Evolutionary conservation across 1,284 basidiomycete species (phyloP).

Genomic region (Stereum hirsutum): DNA sequence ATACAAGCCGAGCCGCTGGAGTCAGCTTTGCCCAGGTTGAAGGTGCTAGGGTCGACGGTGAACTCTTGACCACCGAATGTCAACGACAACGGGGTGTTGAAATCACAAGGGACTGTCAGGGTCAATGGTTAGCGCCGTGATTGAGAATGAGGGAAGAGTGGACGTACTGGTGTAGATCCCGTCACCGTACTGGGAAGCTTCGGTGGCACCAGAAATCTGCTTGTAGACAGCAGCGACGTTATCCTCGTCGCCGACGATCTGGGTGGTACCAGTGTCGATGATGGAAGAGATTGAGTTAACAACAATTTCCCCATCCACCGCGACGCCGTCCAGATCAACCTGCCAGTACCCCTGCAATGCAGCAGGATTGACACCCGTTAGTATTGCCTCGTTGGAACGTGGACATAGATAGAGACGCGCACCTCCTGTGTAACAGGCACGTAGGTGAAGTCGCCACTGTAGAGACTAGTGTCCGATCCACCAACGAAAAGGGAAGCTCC

Average conservation of each 20-base stretch:
- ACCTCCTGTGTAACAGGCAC: conserved; percentile 14
- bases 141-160: background rate
- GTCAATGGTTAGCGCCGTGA: background rate
- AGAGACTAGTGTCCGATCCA: conserved; percentile 15
- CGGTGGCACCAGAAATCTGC: background rate
- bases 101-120: conserved; percentile 15
- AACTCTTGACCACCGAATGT: conserved; percentile 14
- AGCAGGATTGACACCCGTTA: background rate
- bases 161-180: conserved; percentile 8
- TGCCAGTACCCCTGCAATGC: conserved; percentile 18
- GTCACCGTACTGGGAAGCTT: background rate
- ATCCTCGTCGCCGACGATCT: conserved; percentile 5
- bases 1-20: conserved; percentile 5
- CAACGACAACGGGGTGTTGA: conserved; percentile 13
- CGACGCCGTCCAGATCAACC: conserved; percentile 12
- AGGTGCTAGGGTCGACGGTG: conserved; percentile 13
- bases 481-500: conserved; percentile 32
- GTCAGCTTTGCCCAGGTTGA: conserved; percentile 17
- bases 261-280: conserved; percentile 6
- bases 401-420: background rate
- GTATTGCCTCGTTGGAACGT: background rate
- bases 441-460: conserved; percentile 15
- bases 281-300: conserved; percentile 5
- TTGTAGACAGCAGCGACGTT: background rate
- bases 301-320: conserved; percentile 9